phyloP scores from a whole-genome alignment of 2,329 filamentous ascomycete species.

The Coniochaeta sp. region DNA sequence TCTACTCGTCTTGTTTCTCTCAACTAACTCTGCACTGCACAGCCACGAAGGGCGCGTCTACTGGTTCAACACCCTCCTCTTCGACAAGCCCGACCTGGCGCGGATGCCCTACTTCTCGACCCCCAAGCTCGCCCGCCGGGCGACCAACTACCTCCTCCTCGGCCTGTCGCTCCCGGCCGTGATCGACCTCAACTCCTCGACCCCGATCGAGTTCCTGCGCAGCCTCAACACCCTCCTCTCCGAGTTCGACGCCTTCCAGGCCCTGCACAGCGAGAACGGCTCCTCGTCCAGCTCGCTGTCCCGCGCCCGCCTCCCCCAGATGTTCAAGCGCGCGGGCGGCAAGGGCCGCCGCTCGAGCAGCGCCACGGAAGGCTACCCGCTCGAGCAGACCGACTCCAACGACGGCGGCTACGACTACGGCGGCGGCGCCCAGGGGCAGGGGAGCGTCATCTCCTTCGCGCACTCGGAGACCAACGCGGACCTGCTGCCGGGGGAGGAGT shows the following conservation, averaged over 20 bases:
- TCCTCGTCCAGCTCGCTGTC: slow-evolving; percentile 61
- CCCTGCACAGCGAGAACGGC: slow-evolving; percentile 73
- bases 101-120: slow-evolving; percentile 81
- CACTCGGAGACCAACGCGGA: slow-evolving; percentile 48
- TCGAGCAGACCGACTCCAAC: no score
- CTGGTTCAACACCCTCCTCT: slow-evolving; percentile 97
- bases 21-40: slow-evolving; percentile 8
- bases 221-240: slow-evolving; percentile 76
- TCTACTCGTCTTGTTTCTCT: neutral
- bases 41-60: slow-evolving; percentile 92
- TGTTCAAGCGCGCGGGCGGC: slow-evolving; percentile 62
- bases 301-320: slow-evolving; percentile 72
- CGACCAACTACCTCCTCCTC: slow-evolving; percentile 88
- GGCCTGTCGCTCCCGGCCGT: slow-evolving; percentile 86
- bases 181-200: slow-evolving; percentile 77
- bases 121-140: slow-evolving; percentile 78
- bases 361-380: slow-evolving; percentile 23
- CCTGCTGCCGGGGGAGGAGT: slow-evolving; percentile 75
- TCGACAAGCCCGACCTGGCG: slow-evolving; percentile 71
- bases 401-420: neutral
- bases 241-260: slow-evolving; percentile 92
- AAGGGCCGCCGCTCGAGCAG: slow-evolving; percentile 50
- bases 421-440: slow-evolving; percentile 7
- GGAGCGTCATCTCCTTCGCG: slow-evolving; percentile 47
- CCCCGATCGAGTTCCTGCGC: slow-evolving; percentile 76